These are phyloP conservation scores for Vanderwaltozyma verrucispora DNA, from an alignment of 805 yeast genomes.

Conservation along the genomic window DNA sequence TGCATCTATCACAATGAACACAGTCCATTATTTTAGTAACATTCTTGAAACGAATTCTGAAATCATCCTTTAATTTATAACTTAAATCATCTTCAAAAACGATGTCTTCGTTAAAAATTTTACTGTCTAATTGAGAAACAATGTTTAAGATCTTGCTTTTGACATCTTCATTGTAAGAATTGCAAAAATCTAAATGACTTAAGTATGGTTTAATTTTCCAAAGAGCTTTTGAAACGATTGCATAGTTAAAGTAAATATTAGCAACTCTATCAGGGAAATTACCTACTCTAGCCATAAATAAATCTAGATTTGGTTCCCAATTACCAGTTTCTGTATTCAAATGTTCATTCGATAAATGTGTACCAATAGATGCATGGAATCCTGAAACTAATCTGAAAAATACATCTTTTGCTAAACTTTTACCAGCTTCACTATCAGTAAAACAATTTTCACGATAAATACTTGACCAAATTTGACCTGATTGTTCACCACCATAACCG, in stretches of 20 bases:
- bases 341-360: conserved; percentile 82
- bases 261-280: conserved; percentile 78
- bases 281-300: conserved; percentile 87
- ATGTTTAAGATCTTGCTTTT: conserved; percentile 34
- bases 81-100: conserved; percentile 38
- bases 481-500: conserved; percentile 90
- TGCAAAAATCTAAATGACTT: conserved; percentile 41
- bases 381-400: conserved; percentile 85
- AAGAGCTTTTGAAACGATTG: conserved; percentile 72
- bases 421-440: conserved; percentile 34
- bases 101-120: conserved; percentile 41
- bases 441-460: conserved; percentile 90
- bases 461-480: conserved; percentile 85
- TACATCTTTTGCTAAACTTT: conserved; percentile 77
- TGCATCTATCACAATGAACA: conserved; percentile 95
- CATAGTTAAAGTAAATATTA: conserved; percentile 87
- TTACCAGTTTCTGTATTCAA: conserved; percentile 59
- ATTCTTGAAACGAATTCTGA: conserved; percentile 75
- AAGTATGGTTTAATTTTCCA: conserved; percentile 51
- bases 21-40: conserved; percentile 94
- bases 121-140: conserved; percentile 27
- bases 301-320: conserved; percentile 74
- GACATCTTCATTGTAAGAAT: conserved; percentile 35
- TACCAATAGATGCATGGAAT: conserved; percentile 90
- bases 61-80: conserved; percentile 63